Evolutionary conservation across 352 stramenopile genomes (phyloP).

Genomic region (Aphanomyces stellatus): DNA sequence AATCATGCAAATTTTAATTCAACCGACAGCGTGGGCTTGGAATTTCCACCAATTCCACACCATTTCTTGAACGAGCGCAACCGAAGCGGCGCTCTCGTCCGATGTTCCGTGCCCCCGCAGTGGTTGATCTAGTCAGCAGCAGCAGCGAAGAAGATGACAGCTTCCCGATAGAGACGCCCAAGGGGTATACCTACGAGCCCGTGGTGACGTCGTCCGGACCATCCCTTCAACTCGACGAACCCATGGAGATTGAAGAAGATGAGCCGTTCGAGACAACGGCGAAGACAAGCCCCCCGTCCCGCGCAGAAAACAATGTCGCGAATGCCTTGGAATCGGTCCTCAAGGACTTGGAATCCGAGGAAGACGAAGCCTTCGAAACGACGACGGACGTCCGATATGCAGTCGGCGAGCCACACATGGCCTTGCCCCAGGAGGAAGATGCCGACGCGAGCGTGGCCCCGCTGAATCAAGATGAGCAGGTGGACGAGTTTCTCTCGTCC

Average conservation of each 20-base stretch:
- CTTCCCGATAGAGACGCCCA: not conserved
- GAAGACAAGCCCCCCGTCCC: not conserved
- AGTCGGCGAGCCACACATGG: not conserved
- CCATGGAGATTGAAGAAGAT: constrained; percentile 11
- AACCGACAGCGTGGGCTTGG: no score
- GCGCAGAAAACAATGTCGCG: not conserved
- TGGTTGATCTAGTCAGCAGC: constrained; percentile 11
- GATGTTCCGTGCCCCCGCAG: not conserved
- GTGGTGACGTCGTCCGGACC: no score
- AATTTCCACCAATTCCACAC: no score
- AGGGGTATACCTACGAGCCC: no score
- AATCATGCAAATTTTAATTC: no score
- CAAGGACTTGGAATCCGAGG: constrained; percentile 7
- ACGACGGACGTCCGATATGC: not conserved
- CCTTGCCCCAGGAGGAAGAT: constrained; percentile 21
- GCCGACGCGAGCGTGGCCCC: not conserved
- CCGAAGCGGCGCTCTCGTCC: no score
- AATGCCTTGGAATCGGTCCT: constrained; percentile 2
- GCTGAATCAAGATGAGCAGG: constrained; percentile 20
- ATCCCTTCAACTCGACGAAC: constrained; percentile 4
- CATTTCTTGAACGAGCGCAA: no score
- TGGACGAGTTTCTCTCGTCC: constrained; percentile 19
- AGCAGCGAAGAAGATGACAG: constrained; percentile 8
- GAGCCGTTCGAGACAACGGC: not conserved
- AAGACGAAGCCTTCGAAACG: constrained; percentile 13